Evolutionary conservation across 345 rosid genomes (phyloP).

Genomic region (Mangifera indica): DNA sequence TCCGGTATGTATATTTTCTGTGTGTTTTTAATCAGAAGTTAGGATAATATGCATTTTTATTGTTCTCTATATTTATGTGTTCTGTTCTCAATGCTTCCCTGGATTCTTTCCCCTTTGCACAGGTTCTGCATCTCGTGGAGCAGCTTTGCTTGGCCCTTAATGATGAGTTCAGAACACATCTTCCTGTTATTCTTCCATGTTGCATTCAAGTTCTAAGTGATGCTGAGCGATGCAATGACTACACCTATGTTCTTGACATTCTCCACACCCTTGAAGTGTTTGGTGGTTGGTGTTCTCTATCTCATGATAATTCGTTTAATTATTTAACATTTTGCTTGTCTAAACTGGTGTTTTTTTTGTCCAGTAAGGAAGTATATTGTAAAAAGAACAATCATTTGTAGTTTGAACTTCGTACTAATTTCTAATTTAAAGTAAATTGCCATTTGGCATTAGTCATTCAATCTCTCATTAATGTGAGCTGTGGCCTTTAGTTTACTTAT

Average conservation of each 20-base stretch:
- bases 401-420: not conserved
- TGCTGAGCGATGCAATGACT: constrained; percentile 88
- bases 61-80: not conserved
- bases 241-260: constrained; percentile 79
- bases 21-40: not conserved
- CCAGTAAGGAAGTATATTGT: not conserved
- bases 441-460: no score
- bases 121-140: constrained; percentile 96
- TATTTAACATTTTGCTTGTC: not conserved
- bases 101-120: constrained; percentile 9
- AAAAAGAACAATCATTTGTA: not conserved
- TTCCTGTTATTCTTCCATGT: constrained; percentile 90
- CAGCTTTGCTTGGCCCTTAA: constrained; percentile 98
- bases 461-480: no score
- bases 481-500: no score
- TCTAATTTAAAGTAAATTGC: no score
- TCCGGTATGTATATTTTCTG: constrained; percentile 51
- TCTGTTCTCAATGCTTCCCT: not conserved
- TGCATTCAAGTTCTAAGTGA: constrained; percentile 96
- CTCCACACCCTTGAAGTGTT: constrained; percentile 95
- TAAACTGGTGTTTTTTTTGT: not conserved
- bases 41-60: not conserved
- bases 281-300: constrained; percentile 68
- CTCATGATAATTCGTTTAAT: constrained; percentile 6
- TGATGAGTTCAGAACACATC: constrained; percentile 91